Evolutionary conservation across 768 basidiomycete species (phyloP), one percentile per base, ranked within the genome.

Genomic region (Tricholoma hemisulphureum): DNA sequence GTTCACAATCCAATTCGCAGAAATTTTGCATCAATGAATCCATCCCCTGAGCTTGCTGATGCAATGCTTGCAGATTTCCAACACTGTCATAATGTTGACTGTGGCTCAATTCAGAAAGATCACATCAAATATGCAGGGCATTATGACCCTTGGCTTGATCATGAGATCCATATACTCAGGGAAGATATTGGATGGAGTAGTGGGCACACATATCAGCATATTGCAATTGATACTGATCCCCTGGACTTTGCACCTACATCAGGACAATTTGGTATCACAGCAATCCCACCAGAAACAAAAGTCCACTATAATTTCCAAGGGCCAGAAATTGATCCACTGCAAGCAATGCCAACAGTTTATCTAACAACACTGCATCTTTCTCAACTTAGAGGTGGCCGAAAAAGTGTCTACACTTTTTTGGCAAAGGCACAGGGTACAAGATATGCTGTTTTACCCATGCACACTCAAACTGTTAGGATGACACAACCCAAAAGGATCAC

Each of bases 131-230:
- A 51, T 51, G 21, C 11, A 29, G 51, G 26, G 6, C 51, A 51
- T 31, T 51, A 51, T 51, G 51, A 51, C 24, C 51, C 51, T 31
- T 51, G 51, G 51, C 51, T 51, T 31, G 31, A 51, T 51, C 51
- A 51, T 51, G 51, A 51, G 18, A 51, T 51, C 16, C 16, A 18
- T 18, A 51, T 31, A 28, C 51, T 51, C 32, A n/a, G 29, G 31
- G 51, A 51, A 51, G 51, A 51, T 31, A 34, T 51, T 34, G n/a
- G 28, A 18, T 49, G 20, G 46, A 24, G 23, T 14, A 14, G 28
- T 20, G 13, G 28, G 23, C 46, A 20, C 23, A 51, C 51, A 51
- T n/a, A 51, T 32, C 51, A 51, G 29, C 51, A 28, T 51, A 16
- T 24, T n/a, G 18, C 31, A 34, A 51, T 31, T 3, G 51, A 31